Evolutionary conservation across 495 filamentous ascomycete genomes (phyloP), one percentile per base, ranked within the genome.

Genomic region (Bacidia gigantensis): DNA sequence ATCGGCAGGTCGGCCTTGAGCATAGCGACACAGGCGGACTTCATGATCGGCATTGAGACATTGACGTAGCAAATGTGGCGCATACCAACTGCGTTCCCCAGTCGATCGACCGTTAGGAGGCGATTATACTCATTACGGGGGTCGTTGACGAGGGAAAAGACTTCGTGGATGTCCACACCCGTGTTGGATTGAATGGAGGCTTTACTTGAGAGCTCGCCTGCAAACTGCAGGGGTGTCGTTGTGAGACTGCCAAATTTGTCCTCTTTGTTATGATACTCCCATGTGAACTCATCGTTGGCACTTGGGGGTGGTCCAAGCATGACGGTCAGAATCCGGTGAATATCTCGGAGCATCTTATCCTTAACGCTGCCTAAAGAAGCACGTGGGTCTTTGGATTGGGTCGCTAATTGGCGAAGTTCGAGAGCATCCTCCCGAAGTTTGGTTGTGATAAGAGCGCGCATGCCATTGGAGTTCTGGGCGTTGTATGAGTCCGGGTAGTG

Each of bases 341-440:
- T 79, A 58, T 92, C 82, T 35, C 76, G 73, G 60, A 93, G 68
- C 74, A 89, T 86, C 52, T 74, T 72, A 24, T 80, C 75, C 62
- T 93, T 93, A 29, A 66, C 61, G 11, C 55, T 64, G 2, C 69
- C 66, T 22, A 87, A 62, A 47, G 69, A 55, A 51, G 63, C 52
- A 42, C 59, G 58, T 3, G 57, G 47, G 3, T 58, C 40, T 1
- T 59, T 29, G 22, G 58, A 49, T 26, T 61, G 46, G 44, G 21
- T 45, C 39, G 69, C 66, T 14, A 87, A 54, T 2, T 65, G 62
- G 11, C 85, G 78, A 14, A 94, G 71, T 18, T 69, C 60, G 7
- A 92, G 62, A 9, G 80, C 87, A 55, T 86, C 79, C 66, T 94
- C 87, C 22, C 87, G 82, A n/a, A 95, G 73, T 64, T 95, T 95